These are phyloP conservation scores for Penicillium bialowiezense DNA, from an alignment of 495 filamentous ascomycete species.

Conservation along the genomic window DNA sequence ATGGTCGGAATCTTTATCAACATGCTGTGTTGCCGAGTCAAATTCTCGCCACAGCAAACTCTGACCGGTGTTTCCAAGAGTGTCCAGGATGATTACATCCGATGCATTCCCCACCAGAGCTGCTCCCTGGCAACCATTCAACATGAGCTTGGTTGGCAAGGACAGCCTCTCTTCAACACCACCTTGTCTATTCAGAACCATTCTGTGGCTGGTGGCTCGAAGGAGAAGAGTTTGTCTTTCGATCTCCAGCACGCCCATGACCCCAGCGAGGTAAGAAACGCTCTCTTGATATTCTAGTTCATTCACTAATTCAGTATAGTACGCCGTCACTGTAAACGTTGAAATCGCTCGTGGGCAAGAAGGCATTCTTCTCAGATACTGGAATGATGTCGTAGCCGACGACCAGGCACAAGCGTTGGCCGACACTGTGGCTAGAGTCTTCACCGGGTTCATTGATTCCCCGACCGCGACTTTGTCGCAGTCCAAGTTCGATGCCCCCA, in stretches of 20 bases:
- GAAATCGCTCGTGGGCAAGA: slow-evolving; percentile 41
- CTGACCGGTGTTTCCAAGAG: slow-evolving; percentile 40
- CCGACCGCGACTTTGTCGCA: slow-evolving; percentile 22
- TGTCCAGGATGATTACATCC: slow-evolving; percentile 49
- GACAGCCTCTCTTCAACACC: slow-evolving; percentile 55
- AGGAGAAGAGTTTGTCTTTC: slow-evolving; percentile 38
- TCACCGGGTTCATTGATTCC: slow-evolving; percentile 34
- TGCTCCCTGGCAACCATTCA: slow-evolving; percentile 55
- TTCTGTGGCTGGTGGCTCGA: slow-evolving; percentile 26
- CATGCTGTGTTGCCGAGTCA: slow-evolving; percentile 53
- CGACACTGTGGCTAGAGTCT: slow-evolving; percentile 31
- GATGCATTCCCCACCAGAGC: slow-evolving; percentile 48
- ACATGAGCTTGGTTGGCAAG: slow-evolving; percentile 50
- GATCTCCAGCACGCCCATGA: slow-evolving; percentile 41
- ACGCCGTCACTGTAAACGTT: slow-evolving; percentile 48
- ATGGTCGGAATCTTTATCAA: slow-evolving; percentile 56
- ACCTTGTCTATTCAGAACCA: slow-evolving; percentile 55
- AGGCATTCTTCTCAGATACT: slow-evolving; percentile 48
- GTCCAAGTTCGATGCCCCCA: slow-evolving; percentile 13
- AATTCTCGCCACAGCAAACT: slow-evolving; percentile 29
- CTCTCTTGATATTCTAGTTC: not conserved
- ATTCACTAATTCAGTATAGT: slow-evolving; percentile 25
- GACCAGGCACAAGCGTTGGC: slow-evolving; percentile 32
- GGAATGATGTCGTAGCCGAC: slow-evolving; percentile 45
- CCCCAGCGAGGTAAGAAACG: slow-evolving; percentile 42